These are phyloP conservation scores for Euphorbia tirucalli DNA, from an alignment of 345 rosid genomes.

Conservation along the genomic window DNA sequence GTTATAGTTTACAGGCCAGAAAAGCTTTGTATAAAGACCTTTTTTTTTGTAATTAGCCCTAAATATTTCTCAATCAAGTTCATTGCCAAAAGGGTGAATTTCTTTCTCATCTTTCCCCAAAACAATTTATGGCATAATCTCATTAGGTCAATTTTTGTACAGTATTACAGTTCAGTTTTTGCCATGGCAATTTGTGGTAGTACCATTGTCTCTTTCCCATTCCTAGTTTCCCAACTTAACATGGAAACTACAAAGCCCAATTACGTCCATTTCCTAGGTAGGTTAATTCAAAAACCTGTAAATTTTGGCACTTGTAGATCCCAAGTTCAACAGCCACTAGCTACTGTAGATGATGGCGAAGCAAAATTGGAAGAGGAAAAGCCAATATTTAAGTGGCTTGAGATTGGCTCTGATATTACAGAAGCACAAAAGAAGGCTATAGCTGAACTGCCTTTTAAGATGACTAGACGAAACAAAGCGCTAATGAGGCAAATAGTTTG, in stretches of 20 bases:
- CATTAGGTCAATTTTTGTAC: no score
- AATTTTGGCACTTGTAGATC: constrained; percentile 14
- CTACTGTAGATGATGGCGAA: constrained; percentile 16
- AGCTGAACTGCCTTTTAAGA: constrained; percentile 48
- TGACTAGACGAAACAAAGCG: constrained; percentile 70
- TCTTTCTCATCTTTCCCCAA: no score
- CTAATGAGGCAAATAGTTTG: constrained; percentile 65
- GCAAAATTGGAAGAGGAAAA: constrained; percentile 26
- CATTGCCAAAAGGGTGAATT: no score
- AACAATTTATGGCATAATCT: no score
- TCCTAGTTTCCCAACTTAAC: constrained; percentile 16
- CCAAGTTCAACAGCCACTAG: constrained; percentile 18
- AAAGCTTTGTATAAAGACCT: no score
- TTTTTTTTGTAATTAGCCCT: no score
- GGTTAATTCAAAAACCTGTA: constrained; percentile 9
- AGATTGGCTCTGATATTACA: constrained; percentile 38
- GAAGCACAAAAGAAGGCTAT: constrained; percentile 52
- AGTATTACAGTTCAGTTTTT: not conserved
- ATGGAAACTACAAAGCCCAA: constrained; percentile 22
- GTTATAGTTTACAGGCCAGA: no score
- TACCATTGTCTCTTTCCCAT: constrained; percentile 24
- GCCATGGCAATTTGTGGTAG: constrained; percentile 31
- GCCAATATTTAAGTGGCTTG: constrained; percentile 54
- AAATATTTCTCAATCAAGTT: no score
- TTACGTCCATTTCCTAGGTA: constrained; percentile 13